Evolutionary conservation across 1,139 yeast species (phyloP).

Genomic region (Blastobotrys serpentis): DNA sequence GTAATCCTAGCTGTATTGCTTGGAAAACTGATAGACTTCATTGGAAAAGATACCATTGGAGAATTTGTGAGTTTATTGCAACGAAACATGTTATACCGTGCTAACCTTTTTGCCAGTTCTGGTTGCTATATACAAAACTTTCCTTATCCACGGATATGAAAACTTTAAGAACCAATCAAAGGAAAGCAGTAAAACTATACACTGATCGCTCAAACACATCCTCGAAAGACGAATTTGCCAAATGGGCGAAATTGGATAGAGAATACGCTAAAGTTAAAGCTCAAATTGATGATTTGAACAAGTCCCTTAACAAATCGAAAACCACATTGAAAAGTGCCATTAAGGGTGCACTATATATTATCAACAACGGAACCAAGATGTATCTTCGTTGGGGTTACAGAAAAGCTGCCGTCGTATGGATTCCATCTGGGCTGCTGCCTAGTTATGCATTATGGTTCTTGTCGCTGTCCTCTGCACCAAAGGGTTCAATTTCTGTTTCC

Average conservation of each 20-base stretch:
- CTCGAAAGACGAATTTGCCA: slow-evolving; percentile 93
- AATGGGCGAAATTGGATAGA: slow-evolving; percentile 91
- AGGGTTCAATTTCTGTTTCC: slow-evolving; percentile 42
- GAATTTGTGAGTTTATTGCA: slow-evolving; percentile 27
- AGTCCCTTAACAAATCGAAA: slow-evolving; percentile 28
- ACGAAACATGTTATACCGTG: too few species aligned
- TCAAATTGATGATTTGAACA: slow-evolving; percentile 49
- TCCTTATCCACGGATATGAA: slow-evolving; percentile 41
- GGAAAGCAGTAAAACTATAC: slow-evolving; percentile 49
- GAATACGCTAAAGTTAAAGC: slow-evolving; percentile 57
- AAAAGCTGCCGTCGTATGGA: slow-evolving; percentile 56
- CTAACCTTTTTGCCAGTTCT: slow-evolving; percentile 24
- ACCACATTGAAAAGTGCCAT: slow-evolving; percentile 39
- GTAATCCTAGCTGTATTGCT: slow-evolving; percentile 32
- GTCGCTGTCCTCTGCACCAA: slow-evolving; percentile 59
- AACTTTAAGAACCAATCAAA: slow-evolving; percentile 43
- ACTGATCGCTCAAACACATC: slow-evolving; percentile 61
- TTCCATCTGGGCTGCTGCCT: slow-evolving; percentile 62
- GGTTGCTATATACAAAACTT: slow-evolving; percentile 45
- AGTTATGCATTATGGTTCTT: slow-evolving; percentile 53
- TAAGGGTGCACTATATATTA: slow-evolving; percentile 31
- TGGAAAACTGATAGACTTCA: slow-evolving; percentile 23
- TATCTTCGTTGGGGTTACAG: slow-evolving; percentile 56
- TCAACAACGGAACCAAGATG: slow-evolving; percentile 44
- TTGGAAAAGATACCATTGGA: slow-evolving; percentile 33